Evolutionary conservation across 2,329 filamentous ascomycete genomes (phyloP).

Genomic region (Phialocephala subalpina): DNA sequence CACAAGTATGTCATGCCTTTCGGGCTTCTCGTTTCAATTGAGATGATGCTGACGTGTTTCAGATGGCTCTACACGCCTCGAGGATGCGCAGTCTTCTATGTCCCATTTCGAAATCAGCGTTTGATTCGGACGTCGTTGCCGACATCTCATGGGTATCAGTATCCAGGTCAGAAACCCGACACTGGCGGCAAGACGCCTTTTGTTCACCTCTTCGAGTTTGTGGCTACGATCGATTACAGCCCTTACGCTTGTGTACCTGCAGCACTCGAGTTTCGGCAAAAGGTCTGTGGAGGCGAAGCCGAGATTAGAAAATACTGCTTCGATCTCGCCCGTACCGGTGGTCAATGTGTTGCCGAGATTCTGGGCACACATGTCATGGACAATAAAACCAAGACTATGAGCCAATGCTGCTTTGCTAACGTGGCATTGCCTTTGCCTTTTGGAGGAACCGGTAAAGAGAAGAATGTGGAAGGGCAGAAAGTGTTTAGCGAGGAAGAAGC

Average conservation of each 20-base stretch:
- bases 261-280: slow-evolving; percentile 74
- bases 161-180: slow-evolving; percentile 46
- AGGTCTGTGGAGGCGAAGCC: slow-evolving; percentile 76
- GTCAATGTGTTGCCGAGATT: slow-evolving; percentile 62
- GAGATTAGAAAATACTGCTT: slow-evolving; percentile 70
- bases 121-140: slow-evolving; percentile 78
- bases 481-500: neutral
- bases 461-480: neutral
- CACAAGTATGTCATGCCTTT: slow-evolving; percentile 75
- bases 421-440: slow-evolving; percentile 70
- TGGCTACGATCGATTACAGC: slow-evolving; percentile 77
- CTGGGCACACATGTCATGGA: slow-evolving; percentile 78
- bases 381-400: slow-evolving; percentile 65
- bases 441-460: slow-evolving; percentile 25
- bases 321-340: slow-evolving; percentile 69
- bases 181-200: slow-evolving; percentile 58
- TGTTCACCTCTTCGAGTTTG: slow-evolving; percentile 76
- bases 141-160: slow-evolving; percentile 78
- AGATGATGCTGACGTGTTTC: slow-evolving; percentile 5
- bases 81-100: slow-evolving; percentile 83
- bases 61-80: slow-evolving; percentile 82
- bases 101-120: slow-evolving; percentile 79
- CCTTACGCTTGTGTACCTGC: slow-evolving; percentile 78
- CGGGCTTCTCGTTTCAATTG: neutral
- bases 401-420: slow-evolving; percentile 75